Evolutionary conservation across 2,329 filamentous ascomycete genomes (phyloP).

Genomic region (Claviceps humidiphila): DNA sequence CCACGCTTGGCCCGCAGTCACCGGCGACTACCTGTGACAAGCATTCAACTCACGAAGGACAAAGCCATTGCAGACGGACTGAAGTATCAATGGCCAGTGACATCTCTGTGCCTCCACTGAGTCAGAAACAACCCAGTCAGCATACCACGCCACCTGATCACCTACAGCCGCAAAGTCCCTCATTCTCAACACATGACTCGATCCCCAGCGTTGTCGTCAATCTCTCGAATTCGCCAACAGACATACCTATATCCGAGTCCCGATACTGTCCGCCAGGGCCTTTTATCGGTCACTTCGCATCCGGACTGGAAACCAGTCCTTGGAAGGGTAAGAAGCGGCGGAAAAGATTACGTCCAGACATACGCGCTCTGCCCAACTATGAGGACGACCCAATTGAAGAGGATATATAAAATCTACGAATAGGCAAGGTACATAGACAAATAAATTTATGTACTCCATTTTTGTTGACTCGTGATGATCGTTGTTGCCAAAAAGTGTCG

Average conservation of each 20-base stretch:
- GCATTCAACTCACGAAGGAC: neutral
- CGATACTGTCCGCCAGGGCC: conserved; percentile 4
- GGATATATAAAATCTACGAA: neutral
- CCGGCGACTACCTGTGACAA: neutral
- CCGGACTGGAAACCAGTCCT: conserved; percentile 4
- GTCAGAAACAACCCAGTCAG: conserved; percentile 2
- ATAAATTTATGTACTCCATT: no score
- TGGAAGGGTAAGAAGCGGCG: conserved; percentile 8
- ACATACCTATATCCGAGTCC: neutral
- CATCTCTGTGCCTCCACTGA: conserved; percentile 2
- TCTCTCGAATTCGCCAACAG: neutral
- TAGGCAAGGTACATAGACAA: neutral
- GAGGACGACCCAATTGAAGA: conserved; percentile 21
- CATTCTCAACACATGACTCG: neutral
- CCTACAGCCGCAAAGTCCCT: neutral
- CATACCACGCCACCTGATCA: neutral
- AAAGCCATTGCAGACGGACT: neutral
- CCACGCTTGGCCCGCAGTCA: neutral
- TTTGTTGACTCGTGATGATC: neutral
- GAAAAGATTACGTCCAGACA: conserved; percentile 17
- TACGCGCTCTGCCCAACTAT: conserved; percentile 20
- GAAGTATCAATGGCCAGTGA: neutral
- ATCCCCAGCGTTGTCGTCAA: conserved; percentile 7
- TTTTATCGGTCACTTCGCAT: conserved; percentile 19
- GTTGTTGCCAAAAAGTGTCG: neutral